These are phyloP conservation scores for Aurifilum marmelostoma DNA, from an alignment of 2,329 filamentous ascomycete species.

Conservation along the genomic window DNA sequence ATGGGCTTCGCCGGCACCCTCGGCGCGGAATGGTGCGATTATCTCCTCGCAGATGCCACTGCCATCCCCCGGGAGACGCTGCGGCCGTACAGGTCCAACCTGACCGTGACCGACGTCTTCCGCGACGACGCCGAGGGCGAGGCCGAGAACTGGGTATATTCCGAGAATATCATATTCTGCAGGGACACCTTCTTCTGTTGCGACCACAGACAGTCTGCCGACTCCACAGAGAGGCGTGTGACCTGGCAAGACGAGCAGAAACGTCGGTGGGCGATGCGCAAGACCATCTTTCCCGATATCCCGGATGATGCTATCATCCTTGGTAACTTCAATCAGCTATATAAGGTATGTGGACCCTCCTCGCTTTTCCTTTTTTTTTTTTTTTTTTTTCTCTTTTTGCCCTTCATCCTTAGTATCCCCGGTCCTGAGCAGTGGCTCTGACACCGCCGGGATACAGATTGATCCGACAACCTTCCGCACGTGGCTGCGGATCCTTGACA, in stretches of 20 bases:
- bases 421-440: background rate
- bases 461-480: conserved; percentile 95
- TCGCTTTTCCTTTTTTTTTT: background rate
- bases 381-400: background rate
- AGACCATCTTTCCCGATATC: conserved; percentile 83
- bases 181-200: conserved; percentile 98
- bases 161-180: conserved; percentile 94
- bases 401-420: too few relatives aligned
- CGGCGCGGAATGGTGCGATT: conserved; percentile 98
- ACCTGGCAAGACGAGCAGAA: conserved; percentile 84
- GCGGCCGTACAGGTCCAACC: conserved; percentile 76
- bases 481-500: conserved; percentile 88
- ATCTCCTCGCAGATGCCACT: conserved; percentile 86
- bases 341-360: conserved; percentile 70
- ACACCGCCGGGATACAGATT: conserved; percentile 67
- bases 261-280: conserved; percentile 89
- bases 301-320: conserved; percentile 86
- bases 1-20: conserved; percentile 98
- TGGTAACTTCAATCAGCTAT: conserved; percentile 97
- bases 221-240: conserved; percentile 66
- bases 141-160: conserved; percentile 86
- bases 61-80: conserved; percentile 83
- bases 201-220: conserved; percentile 90
- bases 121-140: conserved; percentile 68
- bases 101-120: conserved; percentile 72